Conservation (phyloP, 805 yeast genomes). For the Suhomyces sp. region DNA sequence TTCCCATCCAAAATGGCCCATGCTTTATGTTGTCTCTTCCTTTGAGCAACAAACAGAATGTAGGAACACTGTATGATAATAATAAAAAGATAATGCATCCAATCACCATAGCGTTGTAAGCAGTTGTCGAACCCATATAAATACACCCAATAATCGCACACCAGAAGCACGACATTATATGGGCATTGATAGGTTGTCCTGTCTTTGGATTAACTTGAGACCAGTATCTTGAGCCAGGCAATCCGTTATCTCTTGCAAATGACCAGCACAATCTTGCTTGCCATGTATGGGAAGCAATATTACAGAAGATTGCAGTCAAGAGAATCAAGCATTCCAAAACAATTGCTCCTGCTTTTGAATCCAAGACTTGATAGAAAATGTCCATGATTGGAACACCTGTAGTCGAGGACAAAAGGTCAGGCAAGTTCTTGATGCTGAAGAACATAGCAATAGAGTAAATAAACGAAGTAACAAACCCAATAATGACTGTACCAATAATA, state of each 20-base stretch:
- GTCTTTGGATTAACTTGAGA: slow-evolving; percentile 43
- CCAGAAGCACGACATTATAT: slow-evolving; percentile 50
- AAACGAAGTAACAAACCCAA: slow-evolving; percentile 62
- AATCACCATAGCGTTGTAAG: slow-evolving; percentile 61
- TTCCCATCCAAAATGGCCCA: slow-evolving; percentile 70
- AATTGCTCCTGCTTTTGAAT: slow-evolving; percentile 52
- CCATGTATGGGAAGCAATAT: slow-evolving; percentile 64
- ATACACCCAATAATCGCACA: slow-evolving; percentile 57
- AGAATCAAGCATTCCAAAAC: slow-evolving; percentile 48
- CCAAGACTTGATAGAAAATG: slow-evolving; percentile 57
- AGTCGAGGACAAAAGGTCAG: slow-evolving; percentile 43
- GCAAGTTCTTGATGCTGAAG: slow-evolving; percentile 54
- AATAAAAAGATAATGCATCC: slow-evolving; percentile 60
- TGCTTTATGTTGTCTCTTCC: slow-evolving; percentile 52
- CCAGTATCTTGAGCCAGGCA: slow-evolving; percentile 54
- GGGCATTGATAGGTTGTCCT: slow-evolving; percentile 60
- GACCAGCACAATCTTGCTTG: slow-evolving; percentile 68
- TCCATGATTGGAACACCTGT: slow-evolving; percentile 66
- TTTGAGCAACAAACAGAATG: slow-evolving; percentile 42
- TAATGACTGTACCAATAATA: slow-evolving; percentile 58
- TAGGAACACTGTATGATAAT: slow-evolving; percentile 57
- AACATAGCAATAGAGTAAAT: slow-evolving; percentile 55
- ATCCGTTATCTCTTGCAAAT: slow-evolving; percentile 62
- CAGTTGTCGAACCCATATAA: slow-evolving; percentile 63
- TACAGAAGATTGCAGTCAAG: slow-evolving; percentile 55